A percentile compares a stretch with the other conserved stretches of the same genome.
Conservation (phyloP, 2,329 filamentous ascomycete genomes). For the Endothia cerciana region DNA sequence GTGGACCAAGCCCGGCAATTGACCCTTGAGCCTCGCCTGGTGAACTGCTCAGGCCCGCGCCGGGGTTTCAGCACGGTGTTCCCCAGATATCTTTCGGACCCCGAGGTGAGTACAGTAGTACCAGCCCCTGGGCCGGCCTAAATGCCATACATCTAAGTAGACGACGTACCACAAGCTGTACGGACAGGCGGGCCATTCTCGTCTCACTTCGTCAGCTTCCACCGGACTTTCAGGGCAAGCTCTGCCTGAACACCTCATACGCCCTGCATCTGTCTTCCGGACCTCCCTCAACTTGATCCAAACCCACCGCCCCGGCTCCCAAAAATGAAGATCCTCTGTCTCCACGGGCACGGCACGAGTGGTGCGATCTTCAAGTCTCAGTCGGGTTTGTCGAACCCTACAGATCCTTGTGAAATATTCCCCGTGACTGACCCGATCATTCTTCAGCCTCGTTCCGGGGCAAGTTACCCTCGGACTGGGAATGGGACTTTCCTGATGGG, state of each 20-base stretch:
- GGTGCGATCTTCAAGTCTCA: constrained; percentile 43
- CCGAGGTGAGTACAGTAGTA: background rate
- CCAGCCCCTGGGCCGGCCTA: background rate
- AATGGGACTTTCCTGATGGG: constrained; percentile 42
- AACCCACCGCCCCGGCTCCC: background rate
- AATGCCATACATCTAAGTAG: background rate
- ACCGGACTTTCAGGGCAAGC: background rate
- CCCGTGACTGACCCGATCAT: constrained; percentile 8
- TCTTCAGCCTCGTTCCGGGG: constrained; percentile 39
- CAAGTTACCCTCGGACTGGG: constrained; percentile 38
- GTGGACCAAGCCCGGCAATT: background rate
- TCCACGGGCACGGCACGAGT: constrained; percentile 45
- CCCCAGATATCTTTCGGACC: constrained; percentile 14
- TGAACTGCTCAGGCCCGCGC: no score
- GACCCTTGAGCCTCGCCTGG: no score
- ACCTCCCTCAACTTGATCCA: background rate
- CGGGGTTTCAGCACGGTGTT: constrained; percentile 9
- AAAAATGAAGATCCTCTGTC: constrained; percentile 41
- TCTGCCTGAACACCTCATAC: background rate
- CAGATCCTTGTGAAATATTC: background rate
- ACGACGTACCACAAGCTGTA: constrained; percentile 13
- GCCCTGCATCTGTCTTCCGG: background rate
- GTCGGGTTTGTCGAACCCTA: constrained; percentile 36
- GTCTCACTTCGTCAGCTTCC: background rate
- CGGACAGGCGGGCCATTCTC: background rate